Evolutionary conservation across 129 eudicot genomes (phyloP), one percentile per base, ranked within the genome.

Genomic region (Cynara cardunculus): DNA sequence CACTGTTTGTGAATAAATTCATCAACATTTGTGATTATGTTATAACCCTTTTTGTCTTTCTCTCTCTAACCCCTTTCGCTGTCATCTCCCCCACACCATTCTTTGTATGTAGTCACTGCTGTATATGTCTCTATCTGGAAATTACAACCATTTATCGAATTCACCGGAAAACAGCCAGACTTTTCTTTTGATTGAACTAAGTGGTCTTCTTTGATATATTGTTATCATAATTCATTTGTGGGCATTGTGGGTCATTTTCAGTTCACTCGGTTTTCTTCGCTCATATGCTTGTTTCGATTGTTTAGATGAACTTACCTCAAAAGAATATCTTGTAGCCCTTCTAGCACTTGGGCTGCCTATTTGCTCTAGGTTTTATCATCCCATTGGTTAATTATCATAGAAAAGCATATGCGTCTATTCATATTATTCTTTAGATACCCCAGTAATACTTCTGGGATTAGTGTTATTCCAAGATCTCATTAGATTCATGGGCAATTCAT

Each of bases 401-500:
- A 64, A 46, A 9, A n/a, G 27, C 24, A 12, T n/a, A 46, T 80
- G 49, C 1, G 71, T 31, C 62, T 80, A 56, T 56, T 56, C 82
- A 77, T 70, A 12, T 72, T 69, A 53, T 70, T 61, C 30, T 39
- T 28, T 59, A 34, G n/a, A 77, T 25, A 53, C 56, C 80, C 44
- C 81, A 81, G 78, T 74, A 24, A 49, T 77, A 78, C 21, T 32
- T 80, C 81, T 73, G 82, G 84, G 81, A 84, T 77, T 80, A 44
- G 30, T 77, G 68, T 69, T 74, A 34, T 74, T 68, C 73, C 74
- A 74, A 79, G 81, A 84, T 79, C 81, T 85, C 73, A 74, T 66
- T 75, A 70, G 35, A 74, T 80, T 83, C 74, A 94, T 88, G 94
- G 97, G 81, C 35, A 85, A 34, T 73, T 66, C 69, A 69, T 34